Base-by-base conservation (phyloP, 768 basidiomycete genomes). In the Leccinellum albellum region DNA sequence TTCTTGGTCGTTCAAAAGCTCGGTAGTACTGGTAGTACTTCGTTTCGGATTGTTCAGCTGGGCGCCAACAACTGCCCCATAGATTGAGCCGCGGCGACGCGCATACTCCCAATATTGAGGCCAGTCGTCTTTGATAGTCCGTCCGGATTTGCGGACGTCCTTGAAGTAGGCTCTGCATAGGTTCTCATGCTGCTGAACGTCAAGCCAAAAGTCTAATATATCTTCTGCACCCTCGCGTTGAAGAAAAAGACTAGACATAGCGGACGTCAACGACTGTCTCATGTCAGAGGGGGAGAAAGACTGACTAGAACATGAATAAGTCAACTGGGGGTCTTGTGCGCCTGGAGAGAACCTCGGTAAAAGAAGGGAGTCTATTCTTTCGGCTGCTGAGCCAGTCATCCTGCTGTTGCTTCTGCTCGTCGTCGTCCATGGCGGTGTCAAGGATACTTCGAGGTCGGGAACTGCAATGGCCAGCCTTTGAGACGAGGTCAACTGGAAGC, bases 181-280 rank as follows among this genome's bases (percentile, higher is more conserved):
- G 70, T 98, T 98, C 76, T 98, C 97, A 71, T 99, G 97, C 75
- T 98, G 97, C 65, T 97, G 94, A 6, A 98, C 97, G 71, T 99
- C 97, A 28, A 99, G 83, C 95, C 96, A 98, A 66, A 98, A 98
- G 72, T 99, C 97, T 46, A 99, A 76, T 50, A 94, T 90, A 72
- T 99, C 97, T 70, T 98, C 96, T 54, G 92, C 86, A 24, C 93
- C 91, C 74, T 99, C 96, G 33, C 94, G 85, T 70, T 98, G 96
- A 33, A 99, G 78, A 73, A 98, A 98, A 58, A 98, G 82, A 74
- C 96, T 97, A 61, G 23, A 31, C 17, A 26, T 7, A 47, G 56
- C 15, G 15, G 15, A 44, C 10, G n/a, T 71, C 48, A 67, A 50
- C 23, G 15, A 20, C 26, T 3, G 8, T 35, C 15, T n/a, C 23